Base-by-base conservation (phyloP, 2,329 filamentous ascomycete genomes). In the Phyllosticta capitalensis region DNA sequence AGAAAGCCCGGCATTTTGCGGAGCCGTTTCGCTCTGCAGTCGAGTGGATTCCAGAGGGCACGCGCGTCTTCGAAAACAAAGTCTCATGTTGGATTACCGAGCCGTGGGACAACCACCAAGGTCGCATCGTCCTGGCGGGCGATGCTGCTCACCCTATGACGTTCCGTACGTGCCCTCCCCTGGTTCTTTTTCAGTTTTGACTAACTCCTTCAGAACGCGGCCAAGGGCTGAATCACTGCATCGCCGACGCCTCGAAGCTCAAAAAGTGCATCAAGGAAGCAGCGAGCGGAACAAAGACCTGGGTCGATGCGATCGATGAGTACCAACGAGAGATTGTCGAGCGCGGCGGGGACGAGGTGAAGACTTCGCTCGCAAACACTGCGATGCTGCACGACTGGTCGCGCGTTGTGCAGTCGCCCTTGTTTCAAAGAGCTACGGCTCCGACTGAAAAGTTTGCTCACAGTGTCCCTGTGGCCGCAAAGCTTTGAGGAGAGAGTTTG, bases 211-310 rank as follows among this genome's bases (percentile, higher is more conserved):
- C 49, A 72, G 68, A 74, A 54, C 72, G 78, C 19, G 78, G 76
- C 0, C 77, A 80, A 64, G 77, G 76, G 0, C 68, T 79, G 19
- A 79, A 79, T 60, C 76, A 79, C 61, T 72, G 72, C 2, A 67
- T 79, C 9, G 71, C 71, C 1, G 78, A 80, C 61, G 75, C 72
- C 2, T 71, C 68, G 21, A 67, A 64, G 28, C 64, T 71, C 5
- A 66, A 67, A 1, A 64, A 67, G 55, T 65, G 1, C 58, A 64
- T 56, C 9, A 50, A 49, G 33, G 38, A 33, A 14, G 54, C 54
- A 9, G 17, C 38, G 12, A 22, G 14, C 60, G 63, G n/a, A 10
- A 26, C 24, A 14, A 26, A 19, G 9, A 30, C 56, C 4, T 54
- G 48, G 30, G 65, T 5, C 66, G 67, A 1, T 63, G 58, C 10